phyloP scores from a whole-genome alignment of 805 yeast species.

The Candida maris region DNA sequence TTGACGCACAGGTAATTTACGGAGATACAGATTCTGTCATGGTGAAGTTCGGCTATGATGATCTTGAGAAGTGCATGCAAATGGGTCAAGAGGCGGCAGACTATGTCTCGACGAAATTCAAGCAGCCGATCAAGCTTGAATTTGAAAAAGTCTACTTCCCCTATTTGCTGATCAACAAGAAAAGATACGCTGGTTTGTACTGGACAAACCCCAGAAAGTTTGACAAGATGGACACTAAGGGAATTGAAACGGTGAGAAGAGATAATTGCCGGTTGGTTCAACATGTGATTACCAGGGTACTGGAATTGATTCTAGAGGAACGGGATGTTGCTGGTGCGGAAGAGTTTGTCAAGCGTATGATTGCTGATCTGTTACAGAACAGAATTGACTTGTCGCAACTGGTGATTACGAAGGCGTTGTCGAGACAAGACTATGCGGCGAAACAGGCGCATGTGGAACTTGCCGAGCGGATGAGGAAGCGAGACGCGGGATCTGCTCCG shows the following conservation, averaged over 20 bases:
- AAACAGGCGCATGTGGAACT: constrained; percentile 97
- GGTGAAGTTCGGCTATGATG: constrained; percentile 91
- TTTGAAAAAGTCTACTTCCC: constrained; percentile 97
- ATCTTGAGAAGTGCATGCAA: constrained; percentile 79
- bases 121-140: constrained; percentile 87
- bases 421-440: constrained; percentile 87
- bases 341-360: constrained; percentile 77
- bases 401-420: constrained; percentile 89
- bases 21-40: constrained; percentile 99
- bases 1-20: constrained; percentile 86
- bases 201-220: constrained; percentile 93
- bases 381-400: constrained; percentile 88
- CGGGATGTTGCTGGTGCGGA: constrained; percentile 85
- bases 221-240: constrained; percentile 97
- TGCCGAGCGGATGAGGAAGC: constrained; percentile 91
- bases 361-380: constrained; percentile 87
- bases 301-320: constrained; percentile 80
- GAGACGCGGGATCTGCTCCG: constrained; percentile 98
- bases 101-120: constrained; percentile 72
- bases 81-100: constrained; percentile 94
- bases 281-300: constrained; percentile 87
- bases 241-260: constrained; percentile 96
- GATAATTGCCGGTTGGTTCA: constrained; percentile 95
- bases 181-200: constrained; percentile 93
- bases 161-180: constrained; percentile 87